Evolutionary conservation across 148 eudicot species (phyloP).

Genomic region (Arctostaphylos glauca): DNA sequence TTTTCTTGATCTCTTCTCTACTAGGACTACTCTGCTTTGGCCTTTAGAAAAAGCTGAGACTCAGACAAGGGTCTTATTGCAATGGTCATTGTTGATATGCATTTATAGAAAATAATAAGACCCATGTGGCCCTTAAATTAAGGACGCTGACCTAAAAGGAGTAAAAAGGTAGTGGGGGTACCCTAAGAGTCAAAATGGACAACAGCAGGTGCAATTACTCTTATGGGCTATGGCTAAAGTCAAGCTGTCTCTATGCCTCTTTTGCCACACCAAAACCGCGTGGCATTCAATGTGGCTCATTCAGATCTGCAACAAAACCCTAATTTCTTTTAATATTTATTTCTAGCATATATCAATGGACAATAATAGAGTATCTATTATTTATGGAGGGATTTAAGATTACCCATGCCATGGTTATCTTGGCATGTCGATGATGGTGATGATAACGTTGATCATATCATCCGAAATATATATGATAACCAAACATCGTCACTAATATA

Average conservation of each 20-base stretch:
- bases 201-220: constrained; percentile 24
- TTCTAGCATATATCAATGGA: too few species aligned
- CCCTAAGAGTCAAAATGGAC: constrained; percentile 30
- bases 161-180: neutral
- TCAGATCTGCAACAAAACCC: neutral
- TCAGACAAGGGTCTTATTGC: constrained; percentile 15
- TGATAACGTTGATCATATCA: neutral
- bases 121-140: neutral
- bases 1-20: neutral
- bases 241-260: constrained; percentile 23
- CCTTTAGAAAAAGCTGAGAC: constrained; percentile 13
- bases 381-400: too few species aligned
- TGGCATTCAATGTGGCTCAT: constrained; percentile 21
- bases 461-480: too few species aligned
- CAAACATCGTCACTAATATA: too few species aligned
- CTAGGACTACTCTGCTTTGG: neutral
- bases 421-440: neutral
- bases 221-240: constrained; percentile 17
- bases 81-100: neutral
- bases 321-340: too few species aligned
- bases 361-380: too few species aligned
- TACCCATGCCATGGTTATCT: neutral
- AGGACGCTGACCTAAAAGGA: constrained; percentile 24
- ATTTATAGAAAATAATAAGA: neutral
- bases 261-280: constrained; percentile 35